Percentiles rank a stretch among this genome's conserved stretches.
Evolutionary conservation across 2,329 filamentous ascomycete species (phyloP).

Genomic region (Penicillium sp.): DNA sequence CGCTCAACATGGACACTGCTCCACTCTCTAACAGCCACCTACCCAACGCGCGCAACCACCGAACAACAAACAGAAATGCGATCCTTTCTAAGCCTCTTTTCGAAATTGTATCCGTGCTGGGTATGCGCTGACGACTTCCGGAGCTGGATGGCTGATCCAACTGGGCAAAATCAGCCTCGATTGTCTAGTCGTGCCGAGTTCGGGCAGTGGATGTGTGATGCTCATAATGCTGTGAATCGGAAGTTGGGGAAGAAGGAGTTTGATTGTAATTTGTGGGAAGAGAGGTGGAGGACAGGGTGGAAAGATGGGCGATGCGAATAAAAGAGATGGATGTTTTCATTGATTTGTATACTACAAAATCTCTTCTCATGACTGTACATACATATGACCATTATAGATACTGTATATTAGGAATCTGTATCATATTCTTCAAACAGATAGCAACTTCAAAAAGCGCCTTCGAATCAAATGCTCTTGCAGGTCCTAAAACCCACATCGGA

Average conservation of each 20-base stretch:
- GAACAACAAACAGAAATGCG: slow-evolving; percentile 71
- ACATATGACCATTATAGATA: not conserved
- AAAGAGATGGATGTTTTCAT: not conserved
- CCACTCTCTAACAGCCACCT: slow-evolving; percentile 84
- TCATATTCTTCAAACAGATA: not conserved
- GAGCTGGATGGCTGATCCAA: slow-evolving; percentile 64
- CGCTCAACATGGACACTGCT: slow-evolving; percentile 90
- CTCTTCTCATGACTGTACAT: slow-evolving; percentile 13
- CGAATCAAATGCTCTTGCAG: not conserved
- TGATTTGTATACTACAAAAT: not conserved
- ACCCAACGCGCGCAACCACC: slow-evolving; percentile 66
- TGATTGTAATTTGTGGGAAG: slow-evolving; percentile 86
- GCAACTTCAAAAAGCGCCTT: not conserved
- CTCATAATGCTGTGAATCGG: slow-evolving; percentile 50
- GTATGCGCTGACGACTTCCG: slow-evolving; percentile 90
- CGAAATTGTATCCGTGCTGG: slow-evolving; percentile 92
- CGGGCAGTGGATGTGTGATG: slow-evolving; percentile 49
- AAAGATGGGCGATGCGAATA: slow-evolving; percentile 61
- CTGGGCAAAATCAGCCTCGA: slow-evolving; percentile 58
- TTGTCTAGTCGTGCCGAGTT: slow-evolving; percentile 49
- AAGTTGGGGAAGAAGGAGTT: slow-evolving; percentile 90
- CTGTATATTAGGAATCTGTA: not conserved
- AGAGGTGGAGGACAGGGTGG: slow-evolving; percentile 90
- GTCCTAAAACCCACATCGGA: not conserved
- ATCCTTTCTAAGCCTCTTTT: slow-evolving; percentile 75